Percentiles rank a stretch among this genome's conserved stretches.
Evolutionary conservation across 345 rosid genomes (phyloP).

Genomic region (Nasturtium officinale): DNA sequence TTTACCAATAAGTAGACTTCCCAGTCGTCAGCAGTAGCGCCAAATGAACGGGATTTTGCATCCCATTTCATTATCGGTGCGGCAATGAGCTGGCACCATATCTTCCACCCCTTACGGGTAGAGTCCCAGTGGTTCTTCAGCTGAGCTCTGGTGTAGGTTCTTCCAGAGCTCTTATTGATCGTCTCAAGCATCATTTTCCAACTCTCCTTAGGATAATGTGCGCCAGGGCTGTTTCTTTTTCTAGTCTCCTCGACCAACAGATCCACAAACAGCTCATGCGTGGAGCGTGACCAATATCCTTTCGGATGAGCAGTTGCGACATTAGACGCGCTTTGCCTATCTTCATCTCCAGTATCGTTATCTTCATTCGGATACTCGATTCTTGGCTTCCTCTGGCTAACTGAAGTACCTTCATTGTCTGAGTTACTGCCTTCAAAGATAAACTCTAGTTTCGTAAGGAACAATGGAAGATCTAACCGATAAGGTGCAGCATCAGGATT

Average conservation of each 20-base stretch:
- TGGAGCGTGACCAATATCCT: constrained; percentile 47
- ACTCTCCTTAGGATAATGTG: constrained; percentile 48
- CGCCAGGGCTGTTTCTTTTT: constrained; percentile 47
- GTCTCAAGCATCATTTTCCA: constrained; percentile 47
- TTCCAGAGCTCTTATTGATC: constrained; percentile 46
- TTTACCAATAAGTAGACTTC: constrained; percentile 39
- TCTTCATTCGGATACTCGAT: constrained; percentile 22
- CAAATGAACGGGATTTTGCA: constrained; percentile 40
- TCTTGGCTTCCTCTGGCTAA: constrained; percentile 26
- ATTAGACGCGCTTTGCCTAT: constrained; percentile 33
- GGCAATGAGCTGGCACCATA: constrained; percentile 51
- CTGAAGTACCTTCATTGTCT: constrained; percentile 29
- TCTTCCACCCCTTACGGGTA: constrained; percentile 54
- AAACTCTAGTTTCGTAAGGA: constrained; percentile 44
- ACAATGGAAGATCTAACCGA: constrained; percentile 46
- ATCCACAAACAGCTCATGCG: constrained; percentile 51
- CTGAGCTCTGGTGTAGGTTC: constrained; percentile 41
- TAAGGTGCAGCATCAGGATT: constrained; percentile 53
- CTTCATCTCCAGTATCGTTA: constrained; percentile 32
- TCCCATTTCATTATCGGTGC: constrained; percentile 56
- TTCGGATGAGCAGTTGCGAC: constrained; percentile 31
- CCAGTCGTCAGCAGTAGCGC: constrained; percentile 54
- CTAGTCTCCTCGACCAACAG: constrained; percentile 45
- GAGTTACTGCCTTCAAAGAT: constrained; percentile 41
- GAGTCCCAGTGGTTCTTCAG: constrained; percentile 52